Evolutionary conservation across 192 early-diverging fungal genomes (phyloP), one percentile per base, ranked within the genome.

Genomic region (Linnemannia hyalina): DNA sequence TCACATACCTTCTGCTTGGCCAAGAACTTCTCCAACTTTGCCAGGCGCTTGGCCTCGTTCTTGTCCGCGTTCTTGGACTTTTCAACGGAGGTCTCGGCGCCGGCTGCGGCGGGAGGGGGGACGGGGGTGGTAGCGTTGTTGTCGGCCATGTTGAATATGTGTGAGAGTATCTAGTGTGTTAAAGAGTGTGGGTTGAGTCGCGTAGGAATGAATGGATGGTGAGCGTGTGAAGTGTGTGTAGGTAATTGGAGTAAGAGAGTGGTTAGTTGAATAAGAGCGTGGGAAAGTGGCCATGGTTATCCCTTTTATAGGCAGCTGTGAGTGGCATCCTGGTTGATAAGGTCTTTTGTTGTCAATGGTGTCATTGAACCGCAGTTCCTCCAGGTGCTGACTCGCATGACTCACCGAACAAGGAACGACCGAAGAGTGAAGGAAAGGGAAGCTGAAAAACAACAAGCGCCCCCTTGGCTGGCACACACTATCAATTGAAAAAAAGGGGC

Each of bases 11-110:
- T 96, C 85, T 97, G 91, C 90, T 98, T 99, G 46, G 96, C 96
- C 76, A 92, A 86, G 88, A 97, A 97, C 89, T 99, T 99, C 68
- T 95, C 97, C 78, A 97, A 89, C 90, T 99, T 99, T 63, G 95
- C 98, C 72, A 93, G 89, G 86, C 94, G 92, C 90, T 97, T 97
- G 81, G 96, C 97, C 87, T 97, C 96, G 78, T 97, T 97, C 90
- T 97, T 97, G 54, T 93, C 95, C 69, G 94, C 92, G 80, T 98
- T 99, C 82, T 97, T 97, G 60, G 93, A 90, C 88, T 93, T 93
- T 47, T 86, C 80, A 22, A 74, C 70, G 65, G 75, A 0, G 7
- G 69, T 26, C 44, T 68, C 83, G 15, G 80, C 32, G 76, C 75
- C 80, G 63, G 79, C 44, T 40, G 78, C 78, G 49, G 75, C 75